Percentiles rank a stretch among this genome's conserved stretches.
These are phyloP conservation scores for Fagus crenata DNA, from an alignment of 306 rosid species.

Conservation along the genomic window DNA sequence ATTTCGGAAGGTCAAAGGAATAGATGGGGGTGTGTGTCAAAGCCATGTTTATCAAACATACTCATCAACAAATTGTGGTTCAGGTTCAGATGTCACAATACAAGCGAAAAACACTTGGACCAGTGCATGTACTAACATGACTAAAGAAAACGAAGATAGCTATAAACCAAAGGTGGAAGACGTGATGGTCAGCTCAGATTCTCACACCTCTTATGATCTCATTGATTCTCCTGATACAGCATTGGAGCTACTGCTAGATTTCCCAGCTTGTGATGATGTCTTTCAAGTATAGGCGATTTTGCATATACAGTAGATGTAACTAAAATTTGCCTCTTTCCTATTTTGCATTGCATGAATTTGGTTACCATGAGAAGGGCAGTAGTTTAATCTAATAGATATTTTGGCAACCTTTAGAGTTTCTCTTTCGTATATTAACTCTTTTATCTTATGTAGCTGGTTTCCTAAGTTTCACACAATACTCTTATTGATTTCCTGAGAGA, in stretches of 20 bases:
- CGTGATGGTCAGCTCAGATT: slow-evolving; percentile 29
- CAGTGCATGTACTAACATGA: slow-evolving; percentile 1
- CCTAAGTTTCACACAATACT: neutral
- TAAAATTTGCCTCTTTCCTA: slow-evolving; percentile 17
- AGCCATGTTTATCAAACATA: slow-evolving; percentile 31
- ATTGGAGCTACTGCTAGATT: slow-evolving; percentile 44
- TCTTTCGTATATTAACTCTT: too few species aligned
- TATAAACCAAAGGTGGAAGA: slow-evolving; percentile 42
- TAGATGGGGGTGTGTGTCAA: slow-evolving; percentile 23
- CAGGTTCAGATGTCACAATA: slow-evolving; percentile 39
- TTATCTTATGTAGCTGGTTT: slow-evolving; percentile 13
- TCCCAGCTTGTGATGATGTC: slow-evolving; percentile 40
- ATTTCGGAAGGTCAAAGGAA: slow-evolving; percentile 41
- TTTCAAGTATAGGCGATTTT: slow-evolving; percentile 35
- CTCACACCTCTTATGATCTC: slow-evolving; percentile 36
- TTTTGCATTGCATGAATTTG: neutral
- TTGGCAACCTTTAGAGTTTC: slow-evolving; percentile 8
- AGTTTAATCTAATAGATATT: slow-evolving; percentile 11
- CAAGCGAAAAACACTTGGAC: slow-evolving; percentile 23
- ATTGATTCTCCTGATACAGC: slow-evolving; percentile 48
- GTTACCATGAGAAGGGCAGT: slow-evolving; percentile 20
- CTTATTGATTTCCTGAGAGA: neutral
- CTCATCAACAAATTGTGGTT: slow-evolving; percentile 32
- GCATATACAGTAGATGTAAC: slow-evolving; percentile 30
- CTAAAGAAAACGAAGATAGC: slow-evolving; percentile 38